Percentiles rank a stretch among this genome's conserved stretches.
phyloP scores from a whole-genome alignment of 768 basidiomycete species.

The Podaxis mareebaensis region DNA sequence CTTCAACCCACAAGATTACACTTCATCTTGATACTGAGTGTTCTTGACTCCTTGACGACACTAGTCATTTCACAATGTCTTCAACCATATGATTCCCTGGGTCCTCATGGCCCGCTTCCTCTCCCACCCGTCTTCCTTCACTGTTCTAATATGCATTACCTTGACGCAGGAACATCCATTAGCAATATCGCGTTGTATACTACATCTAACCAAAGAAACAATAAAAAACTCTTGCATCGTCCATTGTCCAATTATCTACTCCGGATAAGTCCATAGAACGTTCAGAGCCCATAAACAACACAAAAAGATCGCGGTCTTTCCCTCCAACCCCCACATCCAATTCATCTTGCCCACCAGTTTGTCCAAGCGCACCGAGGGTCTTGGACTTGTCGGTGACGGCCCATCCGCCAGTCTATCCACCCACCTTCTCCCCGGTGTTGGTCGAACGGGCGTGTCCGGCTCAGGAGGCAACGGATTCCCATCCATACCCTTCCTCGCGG shows the following conservation, averaged over 20 bases:
- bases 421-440: conserved; percentile 39
- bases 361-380: conserved; percentile 26
- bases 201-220: background rate
- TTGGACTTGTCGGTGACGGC: conserved; percentile 21
- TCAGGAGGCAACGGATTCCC: conserved; percentile 28
- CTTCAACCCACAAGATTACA: background rate
- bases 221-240: background rate
- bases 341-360: conserved; percentile 28
- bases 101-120: background rate
- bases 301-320: conserved; percentile 27
- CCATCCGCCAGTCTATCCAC: conserved; percentile 50
- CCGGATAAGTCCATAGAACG: conserved; percentile 34
- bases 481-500: conserved; percentile 26
- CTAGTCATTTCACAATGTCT: background rate
- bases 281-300: conserved; percentile 66
- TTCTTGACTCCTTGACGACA: background rate
- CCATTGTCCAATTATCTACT: background rate
- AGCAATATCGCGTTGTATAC: background rate
- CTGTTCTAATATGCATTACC: background rate
- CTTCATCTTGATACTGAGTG: background rate
- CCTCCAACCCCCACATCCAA: conserved; percentile 35
- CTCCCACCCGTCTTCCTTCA: background rate
- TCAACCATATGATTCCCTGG: background rate
- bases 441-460: conserved; percentile 39
- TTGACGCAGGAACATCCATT: background rate